phyloP scores from a whole-genome alignment of 129 eudicot genomes.

The Apium graveolens region DNA sequence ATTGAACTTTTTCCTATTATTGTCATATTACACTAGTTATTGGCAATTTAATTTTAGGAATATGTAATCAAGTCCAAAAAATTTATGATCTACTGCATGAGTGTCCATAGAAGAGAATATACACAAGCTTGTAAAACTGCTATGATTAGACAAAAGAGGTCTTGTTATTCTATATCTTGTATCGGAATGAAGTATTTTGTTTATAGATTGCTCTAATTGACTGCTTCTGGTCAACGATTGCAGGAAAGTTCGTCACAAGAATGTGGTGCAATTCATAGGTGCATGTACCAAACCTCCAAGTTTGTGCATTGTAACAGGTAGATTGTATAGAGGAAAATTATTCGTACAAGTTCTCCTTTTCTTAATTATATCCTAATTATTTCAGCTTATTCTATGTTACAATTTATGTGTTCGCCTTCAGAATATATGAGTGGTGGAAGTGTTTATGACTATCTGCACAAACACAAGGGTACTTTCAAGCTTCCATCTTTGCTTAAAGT shows the following conservation, averaged over 20 bases:
- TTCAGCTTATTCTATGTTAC: neutral
- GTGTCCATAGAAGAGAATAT: neutral
- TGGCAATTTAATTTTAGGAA: neutral
- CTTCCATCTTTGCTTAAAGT: constrained; percentile 83
- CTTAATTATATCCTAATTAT: neutral
- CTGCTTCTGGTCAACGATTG: constrained; percentile 1
- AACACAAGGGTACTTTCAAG: constrained; percentile 85
- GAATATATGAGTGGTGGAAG: constrained; percentile 97
- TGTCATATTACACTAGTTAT: neutral
- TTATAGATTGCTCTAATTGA: neutral
- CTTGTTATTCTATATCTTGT: neutral
- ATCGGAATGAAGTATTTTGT: neutral
- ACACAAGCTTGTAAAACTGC: neutral
- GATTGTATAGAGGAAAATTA: neutral
- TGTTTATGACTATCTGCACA: constrained; percentile 91
- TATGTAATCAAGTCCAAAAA: neutral
- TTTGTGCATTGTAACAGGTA: constrained; percentile 96
- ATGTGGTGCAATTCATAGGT: constrained; percentile 96
- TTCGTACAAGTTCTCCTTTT: neutral
- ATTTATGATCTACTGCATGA: neutral
- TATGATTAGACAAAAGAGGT: neutral
- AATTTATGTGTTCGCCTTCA: constrained; percentile 19
- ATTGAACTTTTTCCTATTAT: neutral
- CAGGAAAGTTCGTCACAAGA: constrained; percentile 95
- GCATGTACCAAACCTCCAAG: constrained; percentile 92